phyloP scores from a whole-genome alignment of 1,284 basidiomycete genomes.

The Coniophora puteana region DNA sequence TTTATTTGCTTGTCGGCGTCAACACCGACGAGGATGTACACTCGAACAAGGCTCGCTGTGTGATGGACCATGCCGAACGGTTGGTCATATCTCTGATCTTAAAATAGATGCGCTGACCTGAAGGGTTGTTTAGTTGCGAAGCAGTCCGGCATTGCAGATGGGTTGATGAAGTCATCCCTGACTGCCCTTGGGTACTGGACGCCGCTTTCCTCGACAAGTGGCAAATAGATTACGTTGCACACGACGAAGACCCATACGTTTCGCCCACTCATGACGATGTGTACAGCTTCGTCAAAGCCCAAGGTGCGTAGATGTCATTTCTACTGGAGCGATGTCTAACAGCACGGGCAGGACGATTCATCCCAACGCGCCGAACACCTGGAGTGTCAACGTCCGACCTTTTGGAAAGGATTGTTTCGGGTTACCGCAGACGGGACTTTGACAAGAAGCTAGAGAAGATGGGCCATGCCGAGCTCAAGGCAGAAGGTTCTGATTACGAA shows the following conservation, averaged over 20 bases:
- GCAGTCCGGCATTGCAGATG: conserved; percentile 91
- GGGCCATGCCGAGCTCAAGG: conserved; percentile 69
- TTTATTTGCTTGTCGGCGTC: conserved; percentile 89
- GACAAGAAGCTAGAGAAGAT: conserved; percentile 89
- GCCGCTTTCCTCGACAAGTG: conserved; percentile 80
- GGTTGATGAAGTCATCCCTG: conserved; percentile 95
- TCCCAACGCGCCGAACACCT: conserved; percentile 93
- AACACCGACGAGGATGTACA: conserved; percentile 80
- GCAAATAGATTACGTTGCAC: conserved; percentile 94
- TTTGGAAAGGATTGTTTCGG: conserved; percentile 84
- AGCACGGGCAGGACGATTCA: conserved; percentile 76
- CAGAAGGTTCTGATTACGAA: conserved; percentile 41
- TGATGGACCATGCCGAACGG: conserved; percentile 89
- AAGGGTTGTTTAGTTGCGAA: conserved; percentile 67
- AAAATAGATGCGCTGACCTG: background rate
- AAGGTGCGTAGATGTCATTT: conserved; percentile 45
- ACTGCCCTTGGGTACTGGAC: conserved; percentile 91
- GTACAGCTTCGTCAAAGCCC: conserved; percentile 78
- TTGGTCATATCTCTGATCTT: conserved; percentile 26
- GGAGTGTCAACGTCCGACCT: conserved; percentile 93
- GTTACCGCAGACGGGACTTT: conserved; percentile 80
- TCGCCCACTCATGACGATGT: conserved; percentile 79
- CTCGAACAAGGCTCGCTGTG: conserved; percentile 72
- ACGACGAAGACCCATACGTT: conserved; percentile 87
- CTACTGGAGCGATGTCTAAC: background rate